A percentile compares a stretch with the other conserved stretches of the same genome.
Conservation (phyloP, 1,139 yeast species). For the Kodamaea derodonti region DNA sequence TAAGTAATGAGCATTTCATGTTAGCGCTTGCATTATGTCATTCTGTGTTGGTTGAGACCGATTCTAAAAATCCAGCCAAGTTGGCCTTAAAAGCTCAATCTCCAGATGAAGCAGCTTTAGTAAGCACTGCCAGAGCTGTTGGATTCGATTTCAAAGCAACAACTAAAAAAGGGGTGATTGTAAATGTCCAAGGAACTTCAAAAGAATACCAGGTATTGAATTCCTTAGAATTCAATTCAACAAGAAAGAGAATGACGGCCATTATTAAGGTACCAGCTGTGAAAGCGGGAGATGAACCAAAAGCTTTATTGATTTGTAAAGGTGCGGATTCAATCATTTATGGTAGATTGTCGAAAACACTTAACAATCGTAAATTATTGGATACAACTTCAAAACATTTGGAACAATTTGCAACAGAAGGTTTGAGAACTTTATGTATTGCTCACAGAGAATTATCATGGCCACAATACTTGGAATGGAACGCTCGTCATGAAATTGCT, state of each 20-base stretch:
- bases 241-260: slow-evolving; percentile 80
- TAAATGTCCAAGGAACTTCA: slow-evolving; percentile 41
- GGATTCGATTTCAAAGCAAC: slow-evolving; percentile 50
- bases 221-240: slow-evolving; percentile 51
- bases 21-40: slow-evolving; percentile 54
- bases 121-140: slow-evolving; percentile 54
- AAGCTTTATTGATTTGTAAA: slow-evolving; percentile 42
- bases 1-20: slow-evolving; percentile 49
- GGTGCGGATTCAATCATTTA: slow-evolving; percentile 50
- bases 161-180: slow-evolving; percentile 42
- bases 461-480: slow-evolving; percentile 43
- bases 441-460: slow-evolving; percentile 43
- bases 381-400: slow-evolving; percentile 38
- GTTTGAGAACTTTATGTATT: slow-evolving; percentile 46
- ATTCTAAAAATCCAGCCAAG: slow-evolving; percentile 34
- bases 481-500: slow-evolving; percentile 37
- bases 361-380: slow-evolving; percentile 28
- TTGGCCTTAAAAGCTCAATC: slow-evolving; percentile 53
- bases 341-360: slow-evolving; percentile 32
- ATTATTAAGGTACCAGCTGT: slow-evolving; percentile 58
- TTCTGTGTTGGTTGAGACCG: slow-evolving; percentile 52
- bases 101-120: slow-evolving; percentile 64
- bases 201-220: slow-evolving; percentile 47
- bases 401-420: slow-evolving; percentile 46
- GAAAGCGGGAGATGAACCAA: slow-evolving; percentile 28